Evolutionary conservation across 1,284 basidiomycete genomes (phyloP), one percentile per base, ranked within the genome.

Genomic region (Apiotrichum brassicae): DNA sequence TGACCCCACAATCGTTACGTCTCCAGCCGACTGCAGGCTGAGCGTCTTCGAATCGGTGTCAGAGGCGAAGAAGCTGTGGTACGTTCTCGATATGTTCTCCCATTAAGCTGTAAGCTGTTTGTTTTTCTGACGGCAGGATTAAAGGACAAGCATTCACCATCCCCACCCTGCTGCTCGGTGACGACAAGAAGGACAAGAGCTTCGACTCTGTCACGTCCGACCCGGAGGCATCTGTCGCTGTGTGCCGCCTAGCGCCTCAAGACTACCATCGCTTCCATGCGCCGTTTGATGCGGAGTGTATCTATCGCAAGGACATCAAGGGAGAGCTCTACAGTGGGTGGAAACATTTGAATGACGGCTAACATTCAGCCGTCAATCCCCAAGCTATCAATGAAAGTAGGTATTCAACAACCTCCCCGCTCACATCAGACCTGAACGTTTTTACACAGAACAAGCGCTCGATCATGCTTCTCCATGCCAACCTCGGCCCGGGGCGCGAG

Each of bases 251-350:
- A 16, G 86, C 86, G 0, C 87, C 86, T 0, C 81, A 83, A 32
- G 88, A 91, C 65, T 91, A 90, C 61, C 87, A 90, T 64, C 81
- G 87, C 20, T 91, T 87, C 77, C 88, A 91, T 62, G 81, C 80
- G 24, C 87, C 87, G 1, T 76, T 84, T 23, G 81, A 84, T 47
- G 85, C 79, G 19, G 77, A 73, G n/a, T 68, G 78, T 3, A 76
- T 71, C 3, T 73, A 79, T 48, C 74, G 85, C 5, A 71, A 69
- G 37, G 65, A 69, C 42, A 75, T 78, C 42, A 54, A 64, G 6
- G 77, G 75, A 18, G 54, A 58, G 20, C 57, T 73, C 22, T 74
- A 75, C 58, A 65, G 70, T 71, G 43, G 49, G 67, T 56, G 32
- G 30, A 6, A 38, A 18, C 11, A 24, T 6, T 11, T n/a, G 13